Base-by-base conservation (phyloP, 2,329 filamentous ascomycete species). In the Verticillium klebahnii region DNA sequence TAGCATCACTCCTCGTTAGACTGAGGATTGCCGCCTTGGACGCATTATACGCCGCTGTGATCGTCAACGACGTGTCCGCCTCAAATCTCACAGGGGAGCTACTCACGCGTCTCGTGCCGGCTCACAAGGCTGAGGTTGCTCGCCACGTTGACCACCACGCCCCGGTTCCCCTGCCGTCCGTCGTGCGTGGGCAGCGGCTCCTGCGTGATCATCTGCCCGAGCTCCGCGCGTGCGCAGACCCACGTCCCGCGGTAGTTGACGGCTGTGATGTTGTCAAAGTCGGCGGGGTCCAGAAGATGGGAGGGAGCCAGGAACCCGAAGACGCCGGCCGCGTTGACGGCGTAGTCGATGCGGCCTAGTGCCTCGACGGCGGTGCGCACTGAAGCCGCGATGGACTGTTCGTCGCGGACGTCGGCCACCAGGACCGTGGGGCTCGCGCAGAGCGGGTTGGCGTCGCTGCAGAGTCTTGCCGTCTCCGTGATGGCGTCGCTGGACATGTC, bases 1-100 rank as follows among this genome's bases (percentile, higher is more conserved):
- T 77, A n/a, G 79, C 79, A 70, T 81, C 78, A 58, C 74, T 75
- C 62, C 74, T 77, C 3, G 80, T 82, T 70, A 82, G 70, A 40
- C 73, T 73, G 8, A 80, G 75, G 0, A 81, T 74, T 1, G 78
- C 80, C 5, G 78, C 77, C 60, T 81, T 82, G 5, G 74, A 76
- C 1, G 78, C 78, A 61, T 74, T 78, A 62, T 82, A 82, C 2
- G 76, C 75, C 1, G 77, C 77, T 80, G 52, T 11, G 23, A 25
- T 36, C 3, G 11, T 54, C 5, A 57, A 39, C 23, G 4, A 40
- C 4, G 39, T 17, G 29, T 29, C 39, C 12, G 6, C 3, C 6
- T 29, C n/a, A 29, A 5, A 25, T 9, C 4, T 5, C 11, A 11
- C 5, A 7, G 7, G 0, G 12, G 23, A 31, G 25, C 2, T 19